Evolutionary conservation across 2,329 filamentous ascomycete species (phyloP).

Genomic region (Nannizzia gypsea): DNA sequence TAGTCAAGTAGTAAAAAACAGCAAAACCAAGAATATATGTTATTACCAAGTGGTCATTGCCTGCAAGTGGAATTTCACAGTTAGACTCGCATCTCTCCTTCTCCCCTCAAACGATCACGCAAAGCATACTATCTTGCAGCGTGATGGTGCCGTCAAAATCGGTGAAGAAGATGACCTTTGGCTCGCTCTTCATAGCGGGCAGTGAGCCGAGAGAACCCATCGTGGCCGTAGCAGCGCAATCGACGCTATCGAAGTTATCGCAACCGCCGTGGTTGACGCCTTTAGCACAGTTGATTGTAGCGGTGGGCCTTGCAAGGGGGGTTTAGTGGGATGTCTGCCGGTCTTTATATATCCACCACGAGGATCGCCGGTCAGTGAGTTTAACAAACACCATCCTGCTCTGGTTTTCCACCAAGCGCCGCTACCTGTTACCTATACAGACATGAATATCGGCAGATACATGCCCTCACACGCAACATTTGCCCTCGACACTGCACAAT

Average conservation of each 20-base stretch:
- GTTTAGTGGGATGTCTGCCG: no score
- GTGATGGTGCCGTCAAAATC: constrained; percentile 98
- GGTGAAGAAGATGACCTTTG: constrained; percentile 94
- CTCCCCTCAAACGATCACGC: background rate
- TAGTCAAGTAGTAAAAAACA: background rate
- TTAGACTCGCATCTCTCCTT: background rate
- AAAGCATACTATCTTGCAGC: constrained; percentile 48
- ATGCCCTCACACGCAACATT: no score
- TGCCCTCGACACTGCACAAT: no score
- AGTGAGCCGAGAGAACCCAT: constrained; percentile 18
- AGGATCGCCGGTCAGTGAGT: no score
- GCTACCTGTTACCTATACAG: no score
- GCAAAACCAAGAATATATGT: background rate
- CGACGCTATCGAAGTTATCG: background rate
- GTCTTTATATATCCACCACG: no score
- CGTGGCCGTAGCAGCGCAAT: background rate
- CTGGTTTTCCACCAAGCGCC: no score
- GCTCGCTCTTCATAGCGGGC: constrained; percentile 44
- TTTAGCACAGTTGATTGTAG: background rate
- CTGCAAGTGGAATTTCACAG: constrained; percentile 22
- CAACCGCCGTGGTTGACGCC: background rate
- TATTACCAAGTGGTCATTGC: constrained; percentile 53
- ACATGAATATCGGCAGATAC: no score
- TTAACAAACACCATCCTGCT: no score
- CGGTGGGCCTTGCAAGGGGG: background rate